Base-by-base conservation (phyloP, 257 asterid genomes). In the Solanum peruvianum region DNA sequence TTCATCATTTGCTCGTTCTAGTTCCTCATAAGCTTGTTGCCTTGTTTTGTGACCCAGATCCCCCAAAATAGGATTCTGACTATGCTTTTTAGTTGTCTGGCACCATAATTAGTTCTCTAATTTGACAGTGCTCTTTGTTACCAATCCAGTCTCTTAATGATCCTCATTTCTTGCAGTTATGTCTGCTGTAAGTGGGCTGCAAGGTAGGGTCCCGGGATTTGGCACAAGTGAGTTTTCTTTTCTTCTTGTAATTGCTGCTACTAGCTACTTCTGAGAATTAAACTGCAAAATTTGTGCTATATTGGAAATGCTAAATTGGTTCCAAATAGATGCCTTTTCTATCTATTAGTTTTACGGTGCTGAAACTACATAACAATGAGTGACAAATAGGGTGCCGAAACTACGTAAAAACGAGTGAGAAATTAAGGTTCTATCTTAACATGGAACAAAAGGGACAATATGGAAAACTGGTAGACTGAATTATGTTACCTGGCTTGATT, bases 141-240 rank as follows among this genome's bases (percentile, higher is more conserved):
- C 66, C 39, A 4, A 78, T 45, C 84, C 25, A 78, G 64, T 78
- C 66, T 78, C 14, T 78, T 66, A 42, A 84, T 44, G 60, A 77
- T 86, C 91, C 84, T 90, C 27, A 47, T 89, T 78, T 85, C 81
- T 89, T 88, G 89, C 98, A 97, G 99, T 97, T 80, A 93, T 97
- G 98, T 97, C 99, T 83, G 98, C 98, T 78, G 96, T 97, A 89
- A 95, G 98, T 66, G 99, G 99, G 89, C 90, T 97, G 87, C 94
- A 95, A 90, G 98, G 95, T 86, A 95, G 92, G 66, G 80, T 97
- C 88, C 94, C 95, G 4, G 98, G 99, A 87, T 96, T 96, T 86
- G 98, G 95, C 88, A 92, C 98, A 90, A 93, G 98, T 96, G 82
- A 42, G 94, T 91, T 82, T 86, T 47, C 91, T 33, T 70, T 49